phyloP scores from a whole-genome alignment of 257 asterid genomes.

The Eucommia ulmoides region DNA sequence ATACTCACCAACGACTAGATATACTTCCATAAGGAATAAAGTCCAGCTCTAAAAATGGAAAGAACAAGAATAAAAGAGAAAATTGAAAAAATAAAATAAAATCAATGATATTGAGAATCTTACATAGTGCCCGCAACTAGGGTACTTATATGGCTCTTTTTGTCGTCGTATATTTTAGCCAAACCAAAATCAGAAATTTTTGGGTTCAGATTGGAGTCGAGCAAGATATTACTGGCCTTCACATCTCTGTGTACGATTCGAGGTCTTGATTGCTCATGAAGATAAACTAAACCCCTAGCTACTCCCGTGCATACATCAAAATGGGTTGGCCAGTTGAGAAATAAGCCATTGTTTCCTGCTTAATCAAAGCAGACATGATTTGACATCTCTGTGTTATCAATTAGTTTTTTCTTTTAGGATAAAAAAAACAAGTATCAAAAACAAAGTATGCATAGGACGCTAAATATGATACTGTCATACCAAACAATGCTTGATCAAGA shows the following conservation, averaged over 20 bases:
- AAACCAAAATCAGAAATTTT: background rate
- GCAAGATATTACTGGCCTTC: background rate
- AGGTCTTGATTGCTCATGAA: background rate
- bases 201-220: background rate
- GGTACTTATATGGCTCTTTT: slow-evolving; percentile 1
- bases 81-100: background rate
- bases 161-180: background rate
- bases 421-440: too few species aligned
- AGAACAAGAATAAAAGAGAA: background rate
- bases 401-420: background rate
- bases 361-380: too few species aligned
- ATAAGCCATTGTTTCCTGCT: background rate
- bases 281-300: background rate
- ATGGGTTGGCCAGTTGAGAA: background rate
- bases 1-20: background rate
- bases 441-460: too few species aligned
- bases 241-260: background rate
- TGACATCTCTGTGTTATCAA: background rate
- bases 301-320: background rate
- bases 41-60: background rate
- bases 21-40: background rate
- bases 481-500: background rate
- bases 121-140: background rate
- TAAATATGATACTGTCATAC: too few species aligned
- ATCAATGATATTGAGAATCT: background rate